Conservation (phyloP, 2,329 filamentous ascomycete species). For the Colletotrichum aenigma region DNA sequence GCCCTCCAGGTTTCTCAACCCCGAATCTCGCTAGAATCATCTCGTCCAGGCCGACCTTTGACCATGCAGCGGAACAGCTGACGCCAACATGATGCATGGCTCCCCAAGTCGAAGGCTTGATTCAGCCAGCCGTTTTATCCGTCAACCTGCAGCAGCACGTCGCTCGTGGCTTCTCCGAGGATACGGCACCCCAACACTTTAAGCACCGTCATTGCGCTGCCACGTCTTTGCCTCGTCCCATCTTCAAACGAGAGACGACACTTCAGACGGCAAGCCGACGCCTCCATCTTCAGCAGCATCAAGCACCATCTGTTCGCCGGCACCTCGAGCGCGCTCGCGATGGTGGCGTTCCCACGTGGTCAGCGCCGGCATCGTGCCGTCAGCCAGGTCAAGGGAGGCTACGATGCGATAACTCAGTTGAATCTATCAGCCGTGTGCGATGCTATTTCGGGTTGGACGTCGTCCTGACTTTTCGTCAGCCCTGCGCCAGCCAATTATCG, state of each 20-base stretch:
- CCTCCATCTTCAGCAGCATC: neutral
- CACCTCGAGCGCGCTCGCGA: neutral
- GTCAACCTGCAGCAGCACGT: neutral
- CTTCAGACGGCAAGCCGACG: neutral
- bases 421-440: neutral
- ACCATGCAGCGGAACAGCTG: neutral
- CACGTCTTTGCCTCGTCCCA: neutral
- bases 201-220: neutral
- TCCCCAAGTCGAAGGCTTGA: neutral
- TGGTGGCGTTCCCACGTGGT: conserved; percentile 2
- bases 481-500: neutral
- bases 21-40: neutral
- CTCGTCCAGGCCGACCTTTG: neutral
- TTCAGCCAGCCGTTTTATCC: neutral
- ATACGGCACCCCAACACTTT: neutral
- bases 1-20: neutral
- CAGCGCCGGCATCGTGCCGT: neutral
- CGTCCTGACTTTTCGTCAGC: neutral
- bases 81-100: neutral
- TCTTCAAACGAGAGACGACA: neutral
- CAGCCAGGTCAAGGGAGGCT: neutral
- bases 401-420: neutral
- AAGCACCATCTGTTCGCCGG: neutral
- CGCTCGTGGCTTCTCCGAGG: neutral
- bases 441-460: neutral